Evolutionary conservation across 2,329 filamentous ascomycete species (phyloP).

Genomic region (Calonectria pseudoturangicola): DNA sequence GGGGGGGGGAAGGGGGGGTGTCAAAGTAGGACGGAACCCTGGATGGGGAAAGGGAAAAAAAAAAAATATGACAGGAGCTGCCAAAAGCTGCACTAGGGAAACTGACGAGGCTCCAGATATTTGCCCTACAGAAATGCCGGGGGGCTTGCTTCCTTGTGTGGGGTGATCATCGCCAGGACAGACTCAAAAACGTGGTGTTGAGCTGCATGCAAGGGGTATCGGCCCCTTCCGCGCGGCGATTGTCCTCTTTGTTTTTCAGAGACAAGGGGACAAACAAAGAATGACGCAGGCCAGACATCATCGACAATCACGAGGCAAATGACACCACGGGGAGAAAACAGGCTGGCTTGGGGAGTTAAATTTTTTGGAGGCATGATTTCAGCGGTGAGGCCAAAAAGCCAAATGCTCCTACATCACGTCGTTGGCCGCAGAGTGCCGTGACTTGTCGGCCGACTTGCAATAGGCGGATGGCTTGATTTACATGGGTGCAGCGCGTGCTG

Average conservation of each 20-base stretch:
- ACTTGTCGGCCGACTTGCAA: slow-evolving; percentile 6
- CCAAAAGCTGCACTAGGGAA: not conserved
- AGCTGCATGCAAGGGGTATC: slow-evolving; percentile 23
- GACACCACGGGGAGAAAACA: not conserved
- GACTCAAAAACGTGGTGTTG: slow-evolving; percentile 7
- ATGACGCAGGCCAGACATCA: slow-evolving; percentile 2
- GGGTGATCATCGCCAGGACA: slow-evolving; percentile 26
- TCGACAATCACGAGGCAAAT: not conserved
- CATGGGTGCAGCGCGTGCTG: not conserved
- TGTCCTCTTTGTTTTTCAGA: not conserved
- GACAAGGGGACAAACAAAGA: not conserved
- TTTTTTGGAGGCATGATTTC: not conserved
- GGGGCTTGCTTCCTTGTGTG: slow-evolving; percentile 22
- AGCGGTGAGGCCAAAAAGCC: not conserved
- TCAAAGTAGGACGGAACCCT: not conserved
- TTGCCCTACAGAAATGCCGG: not conserved
- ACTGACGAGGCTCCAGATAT: not conserved
- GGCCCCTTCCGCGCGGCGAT: not conserved
- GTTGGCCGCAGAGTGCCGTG: slow-evolving; percentile 14
- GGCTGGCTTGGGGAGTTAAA: too few relatives aligned
- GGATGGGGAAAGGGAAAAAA: not conserved
- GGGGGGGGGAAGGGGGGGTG: too few relatives aligned
- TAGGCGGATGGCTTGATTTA: not conserved
- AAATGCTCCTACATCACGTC: not conserved
- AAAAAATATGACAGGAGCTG: not conserved